These are phyloP conservation scores for Fusarium miscanthi DNA, from an alignment of 2,329 filamentous ascomycete species.

Conservation along the genomic window DNA sequence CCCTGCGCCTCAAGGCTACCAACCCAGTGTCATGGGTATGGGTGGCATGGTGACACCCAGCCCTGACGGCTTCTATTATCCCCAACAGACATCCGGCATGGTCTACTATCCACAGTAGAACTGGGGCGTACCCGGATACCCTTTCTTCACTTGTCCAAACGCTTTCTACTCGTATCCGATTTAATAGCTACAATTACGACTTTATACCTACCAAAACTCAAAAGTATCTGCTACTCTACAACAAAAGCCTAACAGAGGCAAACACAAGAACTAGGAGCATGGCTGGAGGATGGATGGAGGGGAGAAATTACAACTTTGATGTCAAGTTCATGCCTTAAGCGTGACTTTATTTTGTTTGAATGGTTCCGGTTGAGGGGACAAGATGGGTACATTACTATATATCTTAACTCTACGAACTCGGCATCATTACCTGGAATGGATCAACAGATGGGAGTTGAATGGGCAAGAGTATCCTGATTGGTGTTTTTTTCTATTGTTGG, in stretches of 20 bases:
- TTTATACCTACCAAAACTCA: conserved; percentile 44
- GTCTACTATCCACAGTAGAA: conserved; percentile 71
- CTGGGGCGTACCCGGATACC: conserved; percentile 38
- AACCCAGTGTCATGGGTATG: conserved; percentile 72
- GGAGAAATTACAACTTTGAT: neutral
- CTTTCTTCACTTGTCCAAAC: conserved; percentile 40
- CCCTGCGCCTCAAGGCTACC: conserved; percentile 64
- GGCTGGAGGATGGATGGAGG: neutral
- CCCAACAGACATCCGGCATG: conserved; percentile 65
- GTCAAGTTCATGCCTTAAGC: neutral
- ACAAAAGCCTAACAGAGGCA: conserved; percentile 26
- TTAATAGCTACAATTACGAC: conserved; percentile 48
- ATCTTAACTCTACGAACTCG: conserved; percentile 24
- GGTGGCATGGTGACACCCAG: conserved; percentile 82
- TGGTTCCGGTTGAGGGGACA: conserved; percentile 11
- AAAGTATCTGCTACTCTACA: conserved; percentile 40
- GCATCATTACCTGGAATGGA: conserved; percentile 38
- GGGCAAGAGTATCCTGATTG: conserved; percentile 32
- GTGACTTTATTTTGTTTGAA: conserved; percentile 24
- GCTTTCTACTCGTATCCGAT: conserved; percentile 44
- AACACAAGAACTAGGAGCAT: neutral
- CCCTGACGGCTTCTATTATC: conserved; percentile 77
- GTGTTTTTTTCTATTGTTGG: conserved; percentile 35
- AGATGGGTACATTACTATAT: conserved; percentile 33
- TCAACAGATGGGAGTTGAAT: conserved; percentile 31